phyloP scores from a whole-genome alignment of 176 grass and related monocot genomes.

The Oryza longistaminata region DNA sequence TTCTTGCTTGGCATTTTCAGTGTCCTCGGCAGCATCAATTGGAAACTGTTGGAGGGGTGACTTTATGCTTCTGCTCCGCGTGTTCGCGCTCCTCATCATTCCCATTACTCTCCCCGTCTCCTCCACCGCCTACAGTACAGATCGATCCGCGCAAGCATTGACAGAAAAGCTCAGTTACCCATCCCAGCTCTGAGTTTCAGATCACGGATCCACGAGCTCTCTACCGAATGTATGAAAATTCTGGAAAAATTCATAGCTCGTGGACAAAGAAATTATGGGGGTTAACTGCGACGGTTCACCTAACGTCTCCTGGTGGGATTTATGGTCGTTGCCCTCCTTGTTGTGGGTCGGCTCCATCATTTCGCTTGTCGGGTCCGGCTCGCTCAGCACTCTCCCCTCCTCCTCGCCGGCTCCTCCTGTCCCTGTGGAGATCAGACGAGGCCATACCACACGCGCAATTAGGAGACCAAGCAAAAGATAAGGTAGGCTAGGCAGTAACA shows the following conservation, averaged over 20 bases:
- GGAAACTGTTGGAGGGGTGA: conserved; percentile 89
- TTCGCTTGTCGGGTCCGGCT: conserved; percentile 53
- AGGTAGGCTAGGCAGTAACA: neutral
- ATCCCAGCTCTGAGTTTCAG: neutral
- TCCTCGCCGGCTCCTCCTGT: conserved; percentile 21
- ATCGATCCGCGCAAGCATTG: neutral
- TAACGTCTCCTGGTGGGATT: conserved; percentile 2
- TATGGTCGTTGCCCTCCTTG: conserved; percentile 19
- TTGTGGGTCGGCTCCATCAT: conserved; percentile 29
- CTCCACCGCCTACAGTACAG: conserved; percentile 32
- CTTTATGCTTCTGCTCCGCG: conserved; percentile 47
- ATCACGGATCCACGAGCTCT: conserved; percentile 24
- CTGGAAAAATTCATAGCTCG: neutral
- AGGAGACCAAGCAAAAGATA: neutral
- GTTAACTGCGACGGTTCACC: conserved; percentile 37
- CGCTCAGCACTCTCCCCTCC: conserved; percentile 43
- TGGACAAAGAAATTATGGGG: neutral
- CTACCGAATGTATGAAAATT: neutral
- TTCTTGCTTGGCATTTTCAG: conserved; percentile 36
- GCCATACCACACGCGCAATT: neutral
- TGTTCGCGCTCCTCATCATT: neutral
- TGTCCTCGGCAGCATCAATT: conserved; percentile 67
- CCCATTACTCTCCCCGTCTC: neutral
- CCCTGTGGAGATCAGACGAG: conserved; percentile 15
- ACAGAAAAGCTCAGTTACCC: neutral